Evolutionary conservation across 129 eudicot genomes (phyloP), one percentile per base, ranked within the genome.

Genomic region (Escallonia herrerae): DNA sequence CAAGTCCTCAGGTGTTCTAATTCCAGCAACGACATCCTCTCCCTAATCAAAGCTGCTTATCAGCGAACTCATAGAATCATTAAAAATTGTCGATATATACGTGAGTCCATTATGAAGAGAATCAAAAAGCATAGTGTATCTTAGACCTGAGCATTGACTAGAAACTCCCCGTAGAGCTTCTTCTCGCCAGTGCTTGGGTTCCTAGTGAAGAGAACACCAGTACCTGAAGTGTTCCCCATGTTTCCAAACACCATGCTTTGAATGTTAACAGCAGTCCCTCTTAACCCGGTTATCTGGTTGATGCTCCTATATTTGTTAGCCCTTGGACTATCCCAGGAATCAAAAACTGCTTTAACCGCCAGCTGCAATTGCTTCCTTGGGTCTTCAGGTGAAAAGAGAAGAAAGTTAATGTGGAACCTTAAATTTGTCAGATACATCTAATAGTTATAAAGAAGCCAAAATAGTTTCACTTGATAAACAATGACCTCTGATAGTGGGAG

Each of bases 21-120:
- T 94, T 56, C 99, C 99, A 52, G 99, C 99, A 63, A 94, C 99
- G 10, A 94, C 99, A 66, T 94, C 99, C 72, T 94, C 99, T 64
- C 99, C 99, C 99, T 93, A 65, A 65, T 75, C 37, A 79, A 65
- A 76, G 61, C 51, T 60, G 58, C 66, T 71, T 62, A 56, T 81
- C 67, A 66, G 74, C 68, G 52, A 64, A 70, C 58, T 56, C 66
- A 51, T 71, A 10, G 63, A 65, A 65, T 37, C 37, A 64, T n/a
- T 59, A 70, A 40, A 61, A 49, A 70, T 77, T 15, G 2, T 41
- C 15, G 38, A 13, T 22, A 22, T 38, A 51, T 8, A 12, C 11
- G 7, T 62, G 9, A 33, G 11, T 56, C 13, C 14, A 49, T 41
- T 44, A 10, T 33, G 3, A 37, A 49, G 0, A 43, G 44, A 59